These are phyloP conservation scores for Xylaria sp. DNA, from an alignment of 2,329 filamentous ascomycete genomes.

Conservation along the genomic window DNA sequence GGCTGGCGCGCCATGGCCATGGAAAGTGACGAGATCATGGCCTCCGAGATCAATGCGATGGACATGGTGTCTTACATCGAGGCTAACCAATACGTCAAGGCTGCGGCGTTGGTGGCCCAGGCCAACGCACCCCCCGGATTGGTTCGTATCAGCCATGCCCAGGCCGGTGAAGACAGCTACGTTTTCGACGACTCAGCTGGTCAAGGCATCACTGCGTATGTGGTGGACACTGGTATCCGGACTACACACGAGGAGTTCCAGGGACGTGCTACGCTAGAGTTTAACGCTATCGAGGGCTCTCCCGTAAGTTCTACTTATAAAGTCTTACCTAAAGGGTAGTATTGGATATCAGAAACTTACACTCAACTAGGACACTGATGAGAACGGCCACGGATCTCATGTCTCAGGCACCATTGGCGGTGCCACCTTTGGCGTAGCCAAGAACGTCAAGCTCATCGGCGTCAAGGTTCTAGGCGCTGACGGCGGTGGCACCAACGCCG, in stretches of 20 bases:
- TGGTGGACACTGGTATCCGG: slow-evolving; percentile 73
- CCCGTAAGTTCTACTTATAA: slow-evolving; percentile 50
- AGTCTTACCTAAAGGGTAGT: not conserved
- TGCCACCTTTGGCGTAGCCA: slow-evolving; percentile 69
- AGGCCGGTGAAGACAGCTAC: slow-evolving; percentile 53
- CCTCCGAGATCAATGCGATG: slow-evolving; percentile 59
- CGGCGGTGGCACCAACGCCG: slow-evolving; percentile 60
- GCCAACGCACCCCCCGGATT: slow-evolving; percentile 64
- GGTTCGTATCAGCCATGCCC: slow-evolving; percentile 61
- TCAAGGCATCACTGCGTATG: slow-evolving; percentile 67
- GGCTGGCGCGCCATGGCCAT: slow-evolving; percentile 64
- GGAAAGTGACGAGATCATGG: slow-evolving; percentile 62
- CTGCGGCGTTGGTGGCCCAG: slow-evolving; percentile 59
- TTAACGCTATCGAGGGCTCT: slow-evolving; percentile 60
- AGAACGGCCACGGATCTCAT: slow-evolving; percentile 72
- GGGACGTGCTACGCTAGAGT: slow-evolving; percentile 63
- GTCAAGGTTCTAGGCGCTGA: slow-evolving; percentile 69
- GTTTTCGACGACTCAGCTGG: slow-evolving; percentile 64
- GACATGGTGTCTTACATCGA: slow-evolving; percentile 64
- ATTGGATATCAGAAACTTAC: slow-evolving; percentile 32
- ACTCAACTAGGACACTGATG: slow-evolving; percentile 58
- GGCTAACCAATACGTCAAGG: slow-evolving; percentile 60
- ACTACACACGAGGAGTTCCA: slow-evolving; percentile 65
- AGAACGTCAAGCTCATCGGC: slow-evolving; percentile 63
- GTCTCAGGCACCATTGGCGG: slow-evolving; percentile 71